Base-by-base conservation (phyloP, 1,139 yeast genomes). In the Blastobotrys malaysiensis region DNA sequence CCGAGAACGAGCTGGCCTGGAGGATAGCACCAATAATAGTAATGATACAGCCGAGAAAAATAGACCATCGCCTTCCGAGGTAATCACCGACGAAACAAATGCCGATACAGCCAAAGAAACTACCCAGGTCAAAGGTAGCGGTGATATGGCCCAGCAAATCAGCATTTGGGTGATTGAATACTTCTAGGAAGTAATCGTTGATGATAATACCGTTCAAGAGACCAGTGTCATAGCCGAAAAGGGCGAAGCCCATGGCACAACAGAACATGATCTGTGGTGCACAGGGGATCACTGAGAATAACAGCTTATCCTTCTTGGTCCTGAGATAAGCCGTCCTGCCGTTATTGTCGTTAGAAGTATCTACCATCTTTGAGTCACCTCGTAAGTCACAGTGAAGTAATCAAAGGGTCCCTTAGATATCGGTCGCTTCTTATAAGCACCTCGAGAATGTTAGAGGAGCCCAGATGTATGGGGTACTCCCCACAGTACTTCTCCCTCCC, bases 1-100 rank as follows among this genome's bases (percentile, higher is more conserved):
- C 72, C 52, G 71, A 70, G 65, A 77, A 77, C 14, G 90, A 76
- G 55, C 82, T 67, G 14, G 77, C 71, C 20, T 88, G 84, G 55
- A 86, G 75, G 43, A 80, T 61, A 16, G 88, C 81, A 62, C 93
- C 93, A 46, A 83, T 59, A 52, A 80, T 76, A 59, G 84, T 81
- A 57, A 84, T 75, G 11, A 43, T 2, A 44, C 52, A 54, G 11
- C 56, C 56, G 24, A 26, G 20, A 6, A 52, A 16, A 2, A 48
- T 22, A 16, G 51, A 36, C 9, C 46, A 22, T 21, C 45, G 26
- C 1, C 56, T 43, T 11, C 56, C 52, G 47, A 26, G 39, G 20
- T 36, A 22, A 45, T 48, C 50, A 20, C 57, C 57, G 49, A 54
- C n/a, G 18, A 52, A 7, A 13, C 36, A 26, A 13, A 26, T 26